phyloP scores from a whole-genome alignment of 1,284 basidiomycete species.

The Takashimella tepidaria region DNA sequence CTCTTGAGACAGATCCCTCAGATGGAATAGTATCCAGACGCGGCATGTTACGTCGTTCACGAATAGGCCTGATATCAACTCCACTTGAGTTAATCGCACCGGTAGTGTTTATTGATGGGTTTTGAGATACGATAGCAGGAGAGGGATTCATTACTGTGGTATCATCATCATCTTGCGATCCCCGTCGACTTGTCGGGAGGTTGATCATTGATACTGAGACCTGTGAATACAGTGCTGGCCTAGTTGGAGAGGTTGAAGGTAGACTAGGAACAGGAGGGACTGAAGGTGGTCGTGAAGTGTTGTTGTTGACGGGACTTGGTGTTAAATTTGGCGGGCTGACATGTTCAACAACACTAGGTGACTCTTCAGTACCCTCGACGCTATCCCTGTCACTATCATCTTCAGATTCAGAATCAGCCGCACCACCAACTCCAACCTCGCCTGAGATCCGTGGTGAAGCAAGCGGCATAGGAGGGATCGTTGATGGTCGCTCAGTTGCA shows the following conservation, averaged over 20 bases:
- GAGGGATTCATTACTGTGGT: slow-evolving; percentile 5
- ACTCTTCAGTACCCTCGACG: slow-evolving; percentile 10
- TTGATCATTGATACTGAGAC: slow-evolving; percentile 59
- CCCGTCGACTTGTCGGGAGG: slow-evolving; percentile 29
- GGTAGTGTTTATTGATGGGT: no score
- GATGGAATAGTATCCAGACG: slow-evolving; percentile 22
- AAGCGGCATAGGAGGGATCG: background rate
- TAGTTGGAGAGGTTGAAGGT: slow-evolving; percentile 10
- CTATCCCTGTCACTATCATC: slow-evolving; percentile 11
- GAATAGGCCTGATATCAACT: background rate
- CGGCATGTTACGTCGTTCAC: slow-evolving; percentile 1
- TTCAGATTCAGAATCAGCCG: slow-evolving; percentile 7
- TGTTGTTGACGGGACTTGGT: background rate
- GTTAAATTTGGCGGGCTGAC: background rate
- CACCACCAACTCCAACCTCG: background rate
- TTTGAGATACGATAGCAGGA: slow-evolving; percentile 5
- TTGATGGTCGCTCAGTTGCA: background rate
- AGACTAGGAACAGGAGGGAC: slow-evolving; percentile 1
- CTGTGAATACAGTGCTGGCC: slow-evolving; percentile 58
- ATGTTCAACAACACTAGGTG: background rate
- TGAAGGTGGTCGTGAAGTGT: slow-evolving; percentile 3
- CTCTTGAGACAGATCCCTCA: slow-evolving; percentile 13
- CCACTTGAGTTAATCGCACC: no score
- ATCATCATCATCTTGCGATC: background rate
- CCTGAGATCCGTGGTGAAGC: slow-evolving; percentile 3